These are phyloP conservation scores for Vigna unguiculata DNA, from an alignment of 306 rosid species.

Conservation along the genomic window DNA sequence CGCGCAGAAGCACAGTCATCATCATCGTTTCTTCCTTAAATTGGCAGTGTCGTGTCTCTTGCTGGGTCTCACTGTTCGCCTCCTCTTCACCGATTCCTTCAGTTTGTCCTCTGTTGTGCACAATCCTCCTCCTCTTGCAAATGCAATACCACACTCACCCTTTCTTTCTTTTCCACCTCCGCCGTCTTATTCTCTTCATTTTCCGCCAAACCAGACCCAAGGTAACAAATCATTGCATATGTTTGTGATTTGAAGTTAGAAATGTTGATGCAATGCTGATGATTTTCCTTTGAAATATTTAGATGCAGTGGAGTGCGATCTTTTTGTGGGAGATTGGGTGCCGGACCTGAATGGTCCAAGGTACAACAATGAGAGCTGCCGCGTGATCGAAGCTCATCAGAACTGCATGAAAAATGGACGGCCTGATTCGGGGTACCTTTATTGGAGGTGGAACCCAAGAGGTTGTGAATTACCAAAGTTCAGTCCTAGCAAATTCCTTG, in stretches of 20 bases:
- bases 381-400: conserved; percentile 70
- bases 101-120: conserved; percentile 19
- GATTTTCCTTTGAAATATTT: conserved; percentile 7
- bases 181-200: conserved; percentile 26
- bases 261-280: conserved; percentile 3
- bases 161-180: conserved; percentile 14
- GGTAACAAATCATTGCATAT: conserved; percentile 16
- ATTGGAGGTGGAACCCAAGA: conserved; percentile 85
- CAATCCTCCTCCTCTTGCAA: conserved; percentile 5
- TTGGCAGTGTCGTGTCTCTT: conserved; percentile 47
- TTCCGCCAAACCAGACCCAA: conserved; percentile 32
- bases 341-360: conserved; percentile 63
- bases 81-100: conserved; percentile 45
- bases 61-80: conserved; percentile 39
- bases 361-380: conserved; percentile 80
- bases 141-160: conserved; percentile 3
- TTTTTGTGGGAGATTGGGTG: conserved; percentile 85
- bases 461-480: conserved; percentile 72
- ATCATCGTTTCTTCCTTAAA: conserved; percentile 34
- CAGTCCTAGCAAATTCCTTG: conserved; percentile 63
- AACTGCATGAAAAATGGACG: conserved; percentile 87
- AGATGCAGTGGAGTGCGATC: conserved; percentile 64
- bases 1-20: conserved; percentile 8
- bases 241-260: too few species aligned
- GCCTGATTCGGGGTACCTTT: conserved; percentile 69